A percentile compares a stretch with the other conserved stretches of the same genome.
phyloP scores from a whole-genome alignment of 2,329 filamentous ascomycete genomes.

The Neonectria ditissima region DNA sequence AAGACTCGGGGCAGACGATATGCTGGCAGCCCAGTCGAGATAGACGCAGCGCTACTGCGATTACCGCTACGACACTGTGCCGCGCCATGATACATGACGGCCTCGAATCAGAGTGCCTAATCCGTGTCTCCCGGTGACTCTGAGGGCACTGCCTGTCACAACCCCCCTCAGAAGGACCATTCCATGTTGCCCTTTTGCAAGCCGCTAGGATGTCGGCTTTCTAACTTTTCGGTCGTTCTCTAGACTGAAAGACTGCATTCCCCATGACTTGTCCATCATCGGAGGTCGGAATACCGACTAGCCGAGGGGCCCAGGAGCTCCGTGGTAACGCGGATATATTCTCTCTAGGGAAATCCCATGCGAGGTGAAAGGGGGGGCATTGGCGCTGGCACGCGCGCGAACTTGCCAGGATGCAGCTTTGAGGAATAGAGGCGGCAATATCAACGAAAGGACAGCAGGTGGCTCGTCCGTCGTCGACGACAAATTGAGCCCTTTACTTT shows the following conservation, averaged over 20 bases:
- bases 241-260: neutral
- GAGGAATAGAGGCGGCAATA: neutral
- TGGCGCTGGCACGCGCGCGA: neutral
- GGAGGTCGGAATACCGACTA: conserved; percentile 7
- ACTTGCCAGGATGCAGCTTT: neutral
- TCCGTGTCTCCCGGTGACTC: conserved; percentile 1
- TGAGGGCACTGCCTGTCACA: conserved; percentile 5
- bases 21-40: conserved; percentile 16
- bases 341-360: conserved; percentile 17
- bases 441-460: neutral
- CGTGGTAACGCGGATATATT: conserved; percentile 15
- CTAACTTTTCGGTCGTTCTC: neutral
- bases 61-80: neutral
- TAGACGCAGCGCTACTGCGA: conserved; percentile 4
- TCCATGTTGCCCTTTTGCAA: conserved; percentile 11
- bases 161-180: conserved; percentile 5
- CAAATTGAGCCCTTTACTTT: neutral
- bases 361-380: conserved; percentile 4
- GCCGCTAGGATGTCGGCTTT: neutral
- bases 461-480: neutral
- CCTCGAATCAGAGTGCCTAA: conserved; percentile 18
- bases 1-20: conserved; percentile 6
- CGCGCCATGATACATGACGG: neutral
- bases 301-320: conserved; percentile 14
- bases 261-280: neutral